Evolutionary conservation across 352 stramenopile genomes (phyloP), one percentile per base, ranked within the genome.

Genomic region (Globisporangium heterothallicum): DNA sequence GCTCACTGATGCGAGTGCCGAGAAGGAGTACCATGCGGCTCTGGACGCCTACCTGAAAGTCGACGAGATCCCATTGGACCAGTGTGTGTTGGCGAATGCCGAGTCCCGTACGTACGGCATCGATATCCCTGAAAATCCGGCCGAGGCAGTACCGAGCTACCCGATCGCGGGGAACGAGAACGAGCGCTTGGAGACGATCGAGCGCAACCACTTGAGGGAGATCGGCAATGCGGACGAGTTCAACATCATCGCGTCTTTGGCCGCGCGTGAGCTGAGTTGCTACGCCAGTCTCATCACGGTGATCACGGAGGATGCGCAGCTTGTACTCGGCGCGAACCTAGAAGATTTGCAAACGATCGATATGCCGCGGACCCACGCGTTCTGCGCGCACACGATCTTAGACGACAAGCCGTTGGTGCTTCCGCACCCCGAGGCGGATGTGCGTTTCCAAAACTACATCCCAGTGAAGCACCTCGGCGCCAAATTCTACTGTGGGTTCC

Each of bases 401-500:
- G 67, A 70, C 41, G 22, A 63, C 29, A 77, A 85, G 53, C 80
- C 80, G 4, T 62, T 91, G 4, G 61, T 91, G 25, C 64, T 84
- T 55, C 63, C 64, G 3, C 64, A 88, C 53, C 70, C 71, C 0
- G 74, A 86, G 26, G 66, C 77, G 0, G 79, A 91, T 59, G 72
- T 88, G 49, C 79, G 79, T n/a, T 91, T 91, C 48, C 61, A 64
- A 22, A 74, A 79, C 58, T 61, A 71, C 38, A 61, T 59, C 8
- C 62, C 70, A 2, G 63, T 60, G 57, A 65, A 48, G 41, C 59
- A 61, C 42, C 66, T 82, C 46, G 65, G 65, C 16, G 66, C 66
- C 40, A 78, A 76, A 52, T 90, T 86, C 63, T 90, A 90, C 74
- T 87, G 74, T 61, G 79, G 79, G 6, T 88, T 88, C 49, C 78